Evolutionary conservation across 1,284 basidiomycete species (phyloP).

Genomic region (Dichomitus squalens): DNA sequence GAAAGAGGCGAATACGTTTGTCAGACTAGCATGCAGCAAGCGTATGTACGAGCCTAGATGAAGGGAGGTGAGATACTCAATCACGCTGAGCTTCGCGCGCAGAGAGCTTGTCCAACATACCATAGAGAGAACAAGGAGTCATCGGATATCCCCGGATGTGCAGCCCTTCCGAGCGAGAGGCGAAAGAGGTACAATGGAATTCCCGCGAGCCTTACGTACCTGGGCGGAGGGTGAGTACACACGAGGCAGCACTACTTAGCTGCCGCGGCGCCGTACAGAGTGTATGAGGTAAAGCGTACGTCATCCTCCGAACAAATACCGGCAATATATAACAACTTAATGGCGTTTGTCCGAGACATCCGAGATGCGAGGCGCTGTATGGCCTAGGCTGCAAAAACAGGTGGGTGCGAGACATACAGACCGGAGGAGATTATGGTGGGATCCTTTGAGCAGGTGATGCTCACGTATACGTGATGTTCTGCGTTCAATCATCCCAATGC

Average conservation of each 20-base stretch:
- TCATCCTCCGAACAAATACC: background rate
- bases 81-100: background rate
- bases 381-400: too few species aligned
- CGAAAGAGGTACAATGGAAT: background rate
- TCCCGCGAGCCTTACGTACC: constrained; percentile 9
- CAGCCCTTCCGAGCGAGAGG: background rate
- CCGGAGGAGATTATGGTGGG: too few species aligned
- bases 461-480: too few species aligned
- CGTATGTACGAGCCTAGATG: too few species aligned
- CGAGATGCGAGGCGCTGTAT: too few species aligned
- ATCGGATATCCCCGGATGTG: background rate
- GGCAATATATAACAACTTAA: background rate
- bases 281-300: constrained; percentile 1
- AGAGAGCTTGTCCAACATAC: background rate
- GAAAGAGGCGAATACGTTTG: too few species aligned
- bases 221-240: constrained; percentile 25
- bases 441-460: too few species aligned
- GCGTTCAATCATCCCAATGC: too few species aligned
- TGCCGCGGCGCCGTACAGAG: background rate
- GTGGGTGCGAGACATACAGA: too few species aligned
- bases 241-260: constrained; percentile 21
- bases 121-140: background rate
- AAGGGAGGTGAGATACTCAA: background rate
- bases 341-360: background rate
- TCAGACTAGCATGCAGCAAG: too few species aligned